Evolutionary conservation across 257 asterid genomes (phyloP), one percentile per base, ranked within the genome.

Genomic region (Capsicum pubescens): DNA sequence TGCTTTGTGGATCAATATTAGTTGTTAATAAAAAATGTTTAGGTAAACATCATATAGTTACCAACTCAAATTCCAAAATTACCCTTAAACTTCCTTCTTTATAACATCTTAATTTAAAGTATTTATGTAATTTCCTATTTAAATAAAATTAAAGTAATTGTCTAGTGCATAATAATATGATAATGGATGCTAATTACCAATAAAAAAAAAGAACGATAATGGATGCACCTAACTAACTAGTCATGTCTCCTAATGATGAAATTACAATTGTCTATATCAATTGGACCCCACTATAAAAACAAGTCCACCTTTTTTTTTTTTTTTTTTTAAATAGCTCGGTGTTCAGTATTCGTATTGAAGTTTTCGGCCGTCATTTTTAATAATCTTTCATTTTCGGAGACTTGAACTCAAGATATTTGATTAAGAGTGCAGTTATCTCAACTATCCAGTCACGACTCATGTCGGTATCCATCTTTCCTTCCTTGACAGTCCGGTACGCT

Each of bases 91-190:
- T 3, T 21, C 13, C 60, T 74, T 74, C 19, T 12, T 36, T 21
- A 1, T 74, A 11, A 7, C 2, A 7, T 13, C 6, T 0, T 13
- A 50, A 50, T 12, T 74, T 50, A 48, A 52, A 12, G 46, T 21
- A 50, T 50, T 36, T 67, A 67, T 35, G 19, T 74, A 50, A 68
- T 36, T 4, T 36, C 21, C 52, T 39, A 36, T 36, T 12, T 7
- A 74, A 0, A 50, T 72, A 72, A 46, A 72, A 4, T 44, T 9
- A 44, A 44, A 70, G 26, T 74, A 1, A 3, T 26, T 77, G 32
- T 54, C 82, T 26, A 54, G n/a, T 77, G 50, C 48, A 77, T 77
- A 13, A 77, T 77, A 13, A 26, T 16, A 15, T 76, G 63, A 54
- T 26, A 77, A 26, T 35, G 19, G n/a, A 32, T 14, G 3, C 64